Conservation (phyloP, 2,329 filamentous ascomycete species). For the Diaporthe citrichinensis region DNA sequence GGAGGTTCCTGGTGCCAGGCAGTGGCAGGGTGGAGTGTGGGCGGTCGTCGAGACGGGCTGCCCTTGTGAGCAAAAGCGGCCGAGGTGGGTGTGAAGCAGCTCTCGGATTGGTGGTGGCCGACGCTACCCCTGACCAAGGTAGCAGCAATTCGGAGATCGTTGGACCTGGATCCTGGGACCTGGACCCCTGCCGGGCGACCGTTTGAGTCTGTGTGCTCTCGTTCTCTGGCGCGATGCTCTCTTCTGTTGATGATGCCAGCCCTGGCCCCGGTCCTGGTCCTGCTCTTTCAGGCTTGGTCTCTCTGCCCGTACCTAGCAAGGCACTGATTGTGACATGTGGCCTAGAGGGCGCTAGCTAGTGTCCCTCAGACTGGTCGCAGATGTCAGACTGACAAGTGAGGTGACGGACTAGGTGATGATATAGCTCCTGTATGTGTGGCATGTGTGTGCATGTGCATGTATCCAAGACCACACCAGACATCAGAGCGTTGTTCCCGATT, state of each 20-base stretch:
- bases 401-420: neutral
- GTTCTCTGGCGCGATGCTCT: slow-evolving; percentile 17
- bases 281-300: slow-evolving; percentile 10
- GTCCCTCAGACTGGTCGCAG: slow-evolving; percentile 32
- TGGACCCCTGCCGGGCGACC: slow-evolving; percentile 32
- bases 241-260: neutral
- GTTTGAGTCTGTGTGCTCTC: slow-evolving; percentile 35
- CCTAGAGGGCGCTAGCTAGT: slow-evolving; percentile 27
- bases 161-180: slow-evolving; percentile 29
- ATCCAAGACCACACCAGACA: slow-evolving; percentile 23
- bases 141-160: slow-evolving; percentile 33
- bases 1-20: slow-evolving; percentile 39
- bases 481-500: neutral
- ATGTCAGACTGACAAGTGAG: slow-evolving; percentile 27
- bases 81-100: slow-evolving; percentile 26
- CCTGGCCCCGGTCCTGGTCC: neutral
- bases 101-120: slow-evolving; percentile 36
- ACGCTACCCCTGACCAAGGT: slow-evolving; percentile 35
- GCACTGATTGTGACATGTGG: slow-evolving; percentile 21
- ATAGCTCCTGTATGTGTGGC: neutral
- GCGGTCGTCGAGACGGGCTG: slow-evolving; percentile 31
- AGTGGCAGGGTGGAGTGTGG: slow-evolving; percentile 26
- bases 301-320: neutral
- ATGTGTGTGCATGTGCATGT: neutral
- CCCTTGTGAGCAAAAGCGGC: slow-evolving; percentile 31